phyloP scores from a whole-genome alignment of 192 early-diverging fungal species.

The Backusella mclennaniae region DNA sequence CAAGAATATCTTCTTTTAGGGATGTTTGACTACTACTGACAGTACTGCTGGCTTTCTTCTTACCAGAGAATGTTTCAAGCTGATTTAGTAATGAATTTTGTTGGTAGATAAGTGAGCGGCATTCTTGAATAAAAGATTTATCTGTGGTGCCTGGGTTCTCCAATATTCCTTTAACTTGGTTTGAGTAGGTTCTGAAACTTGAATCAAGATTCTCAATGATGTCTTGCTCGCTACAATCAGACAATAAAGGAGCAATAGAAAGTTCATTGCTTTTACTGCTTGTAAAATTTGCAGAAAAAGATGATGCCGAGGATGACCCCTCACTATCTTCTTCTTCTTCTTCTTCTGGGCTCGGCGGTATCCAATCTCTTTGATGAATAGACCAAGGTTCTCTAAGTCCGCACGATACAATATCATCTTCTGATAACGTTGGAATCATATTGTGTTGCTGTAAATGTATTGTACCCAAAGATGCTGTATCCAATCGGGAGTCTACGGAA shows the following conservation, averaged over 20 bases:
- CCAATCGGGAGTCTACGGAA: slow-evolving; percentile 1
- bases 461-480: neutral
- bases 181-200: neutral
- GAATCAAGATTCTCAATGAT: slow-evolving; percentile 6
- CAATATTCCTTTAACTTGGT: neutral
- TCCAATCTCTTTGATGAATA: neutral
- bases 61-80: neutral
- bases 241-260: neutral
- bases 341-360: neutral
- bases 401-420: neutral
- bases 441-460: neutral
- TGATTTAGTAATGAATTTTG: neutral
- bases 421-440: neutral
- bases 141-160: neutral
- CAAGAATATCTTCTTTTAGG: neutral
- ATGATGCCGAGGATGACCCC: neutral
- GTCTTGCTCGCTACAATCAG: slow-evolving; percentile 1
- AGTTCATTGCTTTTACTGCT: neutral
- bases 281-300: neutral
- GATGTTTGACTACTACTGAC: neutral
- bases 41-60: neutral
- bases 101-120: neutral
- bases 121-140: neutral
- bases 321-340: neutral
- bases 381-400: neutral